Evolutionary conservation across 2,329 filamentous ascomycete genomes (phyloP).

Genomic region (Domatiomyces catenatus): DNA sequence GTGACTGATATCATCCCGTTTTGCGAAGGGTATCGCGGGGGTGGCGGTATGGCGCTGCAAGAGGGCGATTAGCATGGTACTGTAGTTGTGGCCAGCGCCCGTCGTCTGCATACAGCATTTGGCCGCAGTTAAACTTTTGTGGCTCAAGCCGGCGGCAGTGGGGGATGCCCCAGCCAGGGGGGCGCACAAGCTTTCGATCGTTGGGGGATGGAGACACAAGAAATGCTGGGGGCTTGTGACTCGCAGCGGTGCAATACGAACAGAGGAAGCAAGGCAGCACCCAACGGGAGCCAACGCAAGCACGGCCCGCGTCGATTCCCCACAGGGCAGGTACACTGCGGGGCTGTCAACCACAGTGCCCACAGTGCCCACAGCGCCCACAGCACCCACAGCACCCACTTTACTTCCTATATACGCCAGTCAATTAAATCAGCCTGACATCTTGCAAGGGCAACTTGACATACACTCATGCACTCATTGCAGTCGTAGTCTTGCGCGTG

Average conservation of each 20-base stretch:
- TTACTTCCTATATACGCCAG: background rate
- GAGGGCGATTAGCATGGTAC: conserved; percentile 4
- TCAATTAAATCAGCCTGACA: background rate
- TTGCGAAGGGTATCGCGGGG: conserved; percentile 60
- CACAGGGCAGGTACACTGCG: background rate
- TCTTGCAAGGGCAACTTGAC: background rate
- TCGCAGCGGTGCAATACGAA: conserved; percentile 36
- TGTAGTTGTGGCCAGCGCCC: background rate
- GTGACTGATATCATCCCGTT: conserved; percentile 55
- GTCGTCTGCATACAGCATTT: conserved; percentile 16
- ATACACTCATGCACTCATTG: background rate
- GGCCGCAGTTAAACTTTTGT: background rate
- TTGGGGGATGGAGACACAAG: background rate
- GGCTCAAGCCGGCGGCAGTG: background rate
- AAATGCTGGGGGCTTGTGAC: background rate
- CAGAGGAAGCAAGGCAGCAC: background rate
- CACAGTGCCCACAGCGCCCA: too few species aligned
- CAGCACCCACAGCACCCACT: background rate
- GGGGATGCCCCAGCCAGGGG: too few species aligned
- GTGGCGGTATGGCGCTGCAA: conserved; percentile 64
- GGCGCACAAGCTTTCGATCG: background rate
- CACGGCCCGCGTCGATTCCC: background rate
- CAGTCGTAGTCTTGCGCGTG: background rate
- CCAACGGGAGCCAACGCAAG: background rate
- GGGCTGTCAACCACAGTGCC: background rate